Evolutionary conservation across 768 basidiomycete species (phyloP).

Genomic region (Mycena sanguinolenta): DNA sequence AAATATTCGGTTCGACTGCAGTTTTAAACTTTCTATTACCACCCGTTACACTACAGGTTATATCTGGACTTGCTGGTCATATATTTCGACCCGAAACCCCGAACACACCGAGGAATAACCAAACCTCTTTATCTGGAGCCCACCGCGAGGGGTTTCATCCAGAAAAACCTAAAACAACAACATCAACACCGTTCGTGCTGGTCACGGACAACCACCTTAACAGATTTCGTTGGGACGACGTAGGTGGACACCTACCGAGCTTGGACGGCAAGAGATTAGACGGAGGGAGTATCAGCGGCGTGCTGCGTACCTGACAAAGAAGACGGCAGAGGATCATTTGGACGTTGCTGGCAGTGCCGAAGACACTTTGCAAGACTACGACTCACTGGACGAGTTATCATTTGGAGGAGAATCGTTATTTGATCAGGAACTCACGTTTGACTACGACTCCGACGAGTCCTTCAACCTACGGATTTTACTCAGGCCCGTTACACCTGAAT

Average conservation of each 20-base stretch:
- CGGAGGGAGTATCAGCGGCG: neutral
- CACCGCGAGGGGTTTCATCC: constrained; percentile 33
- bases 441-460: constrained; percentile 13
- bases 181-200: neutral
- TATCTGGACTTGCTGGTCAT: too few species aligned
- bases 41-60: too few species aligned
- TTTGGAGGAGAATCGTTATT: neutral
- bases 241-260: neutral
- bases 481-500: constrained; percentile 8
- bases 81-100: too few species aligned
- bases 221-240: neutral
- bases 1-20: too few species aligned
- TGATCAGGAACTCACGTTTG: neutral
- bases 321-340: neutral
- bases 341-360: constrained; percentile 12
- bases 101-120: too few species aligned
- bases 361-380: too few species aligned
- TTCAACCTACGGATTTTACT: constrained; percentile 2
- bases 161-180: too few species aligned
- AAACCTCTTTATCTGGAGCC: constrained; percentile 32
- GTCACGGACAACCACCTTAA: too few species aligned
- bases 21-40: too few species aligned
- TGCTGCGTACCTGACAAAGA: constrained; percentile 1
- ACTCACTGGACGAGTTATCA: neutral
- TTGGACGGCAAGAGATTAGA: constrained; percentile 1